Conservation (phyloP, 2,329 filamentous ascomycete species). For the Arthrobotrys entomopaga region DNA sequence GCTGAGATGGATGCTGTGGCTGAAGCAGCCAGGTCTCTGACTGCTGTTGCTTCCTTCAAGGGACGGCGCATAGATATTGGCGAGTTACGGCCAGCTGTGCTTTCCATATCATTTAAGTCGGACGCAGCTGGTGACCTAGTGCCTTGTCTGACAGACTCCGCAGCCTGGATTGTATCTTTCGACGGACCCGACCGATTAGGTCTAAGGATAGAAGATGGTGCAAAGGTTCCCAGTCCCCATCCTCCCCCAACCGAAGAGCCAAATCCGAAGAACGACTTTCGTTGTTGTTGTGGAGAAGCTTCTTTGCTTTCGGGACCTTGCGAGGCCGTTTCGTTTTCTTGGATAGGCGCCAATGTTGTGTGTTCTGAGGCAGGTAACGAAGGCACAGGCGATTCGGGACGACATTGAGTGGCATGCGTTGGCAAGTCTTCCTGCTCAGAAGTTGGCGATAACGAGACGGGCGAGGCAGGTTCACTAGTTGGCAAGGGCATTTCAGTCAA, state of each 20-base stretch:
- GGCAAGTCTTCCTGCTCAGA: neutral
- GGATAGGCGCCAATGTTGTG: constrained; percentile 5
- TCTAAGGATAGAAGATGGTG: constrained; percentile 31
- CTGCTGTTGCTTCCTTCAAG: constrained; percentile 14
- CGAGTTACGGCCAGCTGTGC: constrained; percentile 22
- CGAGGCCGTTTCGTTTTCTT: neutral
- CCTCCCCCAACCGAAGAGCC: constrained; percentile 20
- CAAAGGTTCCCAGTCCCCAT: constrained; percentile 39
- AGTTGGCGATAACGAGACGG: constrained; percentile 7
- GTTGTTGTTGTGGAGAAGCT: neutral
- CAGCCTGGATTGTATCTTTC: constrained; percentile 10
- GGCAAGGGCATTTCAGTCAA: constrained; percentile 33
- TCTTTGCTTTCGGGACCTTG: neutral
- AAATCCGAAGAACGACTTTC: constrained; percentile 32
- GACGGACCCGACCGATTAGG: constrained; percentile 5
- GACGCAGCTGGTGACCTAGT: constrained; percentile 24
- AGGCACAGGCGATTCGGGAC: constrained; percentile 8
- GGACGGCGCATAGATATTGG: constrained; percentile 25
- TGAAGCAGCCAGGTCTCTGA: neutral
- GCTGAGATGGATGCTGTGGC: constrained; percentile 16
- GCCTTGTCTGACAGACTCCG: constrained; percentile 14
- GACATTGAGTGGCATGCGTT: neutral
- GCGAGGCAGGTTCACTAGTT: constrained; percentile 30
- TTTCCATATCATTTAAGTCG: constrained; percentile 38
- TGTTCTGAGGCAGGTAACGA: constrained; percentile 13